Evolutionary conservation across 495 filamentous ascomycete genomes (phyloP).

Genomic region (Annulohypoxylon stygium): DNA sequence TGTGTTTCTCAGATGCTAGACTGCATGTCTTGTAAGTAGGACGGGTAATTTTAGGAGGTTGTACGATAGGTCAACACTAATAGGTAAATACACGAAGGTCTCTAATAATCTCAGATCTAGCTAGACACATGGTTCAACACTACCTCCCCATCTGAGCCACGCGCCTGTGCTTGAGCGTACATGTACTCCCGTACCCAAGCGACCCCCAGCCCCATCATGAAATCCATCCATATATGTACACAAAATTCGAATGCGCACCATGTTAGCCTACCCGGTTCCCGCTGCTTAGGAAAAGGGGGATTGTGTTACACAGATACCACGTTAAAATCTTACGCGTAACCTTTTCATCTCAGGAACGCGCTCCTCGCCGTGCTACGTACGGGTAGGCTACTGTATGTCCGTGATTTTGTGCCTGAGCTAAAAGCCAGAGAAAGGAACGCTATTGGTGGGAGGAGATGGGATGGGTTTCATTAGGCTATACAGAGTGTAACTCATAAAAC

Average conservation of each 20-base stretch:
- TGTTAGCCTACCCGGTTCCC: no score
- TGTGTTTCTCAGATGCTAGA: background rate
- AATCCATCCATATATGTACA: no score
- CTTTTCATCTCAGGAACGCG: background rate
- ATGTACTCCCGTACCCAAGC: background rate
- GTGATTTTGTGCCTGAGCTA: background rate
- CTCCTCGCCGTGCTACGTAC: background rate
- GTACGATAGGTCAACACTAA: background rate
- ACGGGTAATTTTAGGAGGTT: background rate
- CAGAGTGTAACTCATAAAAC: background rate
- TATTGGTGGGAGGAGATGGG: background rate
- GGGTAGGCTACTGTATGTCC: background rate
- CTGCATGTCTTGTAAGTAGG: background rate
- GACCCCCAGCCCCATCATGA: background rate
- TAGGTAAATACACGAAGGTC: no score
- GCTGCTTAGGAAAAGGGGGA: background rate
- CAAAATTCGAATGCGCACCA: no score
- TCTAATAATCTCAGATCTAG: background rate
- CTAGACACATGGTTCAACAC: background rate
- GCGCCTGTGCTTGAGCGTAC: background rate
- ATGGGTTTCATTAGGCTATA: background rate
- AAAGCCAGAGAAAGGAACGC: background rate
- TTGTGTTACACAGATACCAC: background rate
- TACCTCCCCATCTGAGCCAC: background rate
- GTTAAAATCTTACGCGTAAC: conserved; percentile 4